Base-by-base conservation (phyloP, 441 rosid genomes). In the Erodium trifolium region DNA sequence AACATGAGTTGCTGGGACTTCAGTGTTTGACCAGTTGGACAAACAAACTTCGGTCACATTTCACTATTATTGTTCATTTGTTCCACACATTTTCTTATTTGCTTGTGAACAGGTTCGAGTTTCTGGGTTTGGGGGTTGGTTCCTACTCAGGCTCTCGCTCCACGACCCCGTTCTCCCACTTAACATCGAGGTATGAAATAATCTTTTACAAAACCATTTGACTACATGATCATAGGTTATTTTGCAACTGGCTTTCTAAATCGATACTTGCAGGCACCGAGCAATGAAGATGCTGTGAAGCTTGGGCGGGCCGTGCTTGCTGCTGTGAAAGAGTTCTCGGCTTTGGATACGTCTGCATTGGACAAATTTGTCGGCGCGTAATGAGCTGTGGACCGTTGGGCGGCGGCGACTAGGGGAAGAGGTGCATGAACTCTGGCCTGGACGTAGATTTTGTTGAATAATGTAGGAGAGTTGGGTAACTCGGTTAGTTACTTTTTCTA, bases 151-250 rank as follows among this genome's bases (percentile, higher is more conserved):
- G 78, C 97, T 94, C 63, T 92, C 99, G 0, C 97, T 92, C 47
- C 99, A 92, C 35, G 98, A 94, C 76, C 99, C 97, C 47, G 99
- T 94, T 78, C 98, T 94, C 69, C 98, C 99, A 76, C 98, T 94
- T 47, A 94, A 94, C 83, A 90, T 94, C 6, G 99, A 94, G 98
- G 98, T 94, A 82, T 7, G 51, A 43, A 51, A 14, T 41, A 41
- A 41, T 0, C 43, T 64, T 73, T 62, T 64, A 29, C 34, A 59
- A 55, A 65, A 35, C 55, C 37, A 67, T 43, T 66, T 16, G 66
- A 34, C 51, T 66, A 35, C 35, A 51, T n/a, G 27, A 12, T 4
- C 16, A 1, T 31, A 31, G 63, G 51, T 17, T 60, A 8, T 5
- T 37, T 66, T 17, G 63, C 63, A 27, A 70, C 65, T 57, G 31